Evolutionary conservation across 1,284 basidiomycete species (phyloP), one percentile per base, ranked within the genome.

Genomic region (Cutaneotrichosporon cutaneum): DNA sequence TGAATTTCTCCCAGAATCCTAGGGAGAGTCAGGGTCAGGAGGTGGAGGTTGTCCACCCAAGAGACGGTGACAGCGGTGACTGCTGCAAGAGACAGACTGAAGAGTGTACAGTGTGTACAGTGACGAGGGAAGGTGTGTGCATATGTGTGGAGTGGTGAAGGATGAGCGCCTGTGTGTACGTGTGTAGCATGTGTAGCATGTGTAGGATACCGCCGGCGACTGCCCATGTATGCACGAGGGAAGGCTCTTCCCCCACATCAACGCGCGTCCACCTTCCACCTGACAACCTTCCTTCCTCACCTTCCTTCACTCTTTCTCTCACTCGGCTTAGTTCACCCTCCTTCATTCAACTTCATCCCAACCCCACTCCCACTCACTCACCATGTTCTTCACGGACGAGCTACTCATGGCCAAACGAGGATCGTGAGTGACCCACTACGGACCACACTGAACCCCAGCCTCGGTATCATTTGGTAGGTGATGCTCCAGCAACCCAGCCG

Each of bases 321-420:
- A n/a, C 14, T 16, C 14, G 18, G 8, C 39, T 3, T 22, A 18
- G 6, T n/a, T n/a, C n/a, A 5, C 36, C 36, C 36, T 14, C 33
- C n/a, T n/a, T n/a, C n/a, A n/a, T n/a, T n/a, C n/a, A n/a, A n/a
- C n/a, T n/a, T 30, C 48, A 27, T 32, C 18, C 26, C 11, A 47
- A 13, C n/a, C 27, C 36, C 8, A 18, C 9, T 36, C 44, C 32
- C 13, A 24, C 44, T 24, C 26, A 18, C 56, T 42, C 22, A 61
- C 10, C 54, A 77, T 76, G 76, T 76, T 77, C 72, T 77, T 67
- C 65, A 70, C 71, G 14, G 72, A 76, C 33, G 72, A 74, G 26
- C 58, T 74, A 10, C 64, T 74, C n/a, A 72, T 70, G 1, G 72
- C 61, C 22, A 75, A 73, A 57, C 73, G 73, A 22, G 73, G 76